Base-by-base conservation (phyloP, 495 filamentous ascomycete species). In the Penicillium lividum region DNA sequence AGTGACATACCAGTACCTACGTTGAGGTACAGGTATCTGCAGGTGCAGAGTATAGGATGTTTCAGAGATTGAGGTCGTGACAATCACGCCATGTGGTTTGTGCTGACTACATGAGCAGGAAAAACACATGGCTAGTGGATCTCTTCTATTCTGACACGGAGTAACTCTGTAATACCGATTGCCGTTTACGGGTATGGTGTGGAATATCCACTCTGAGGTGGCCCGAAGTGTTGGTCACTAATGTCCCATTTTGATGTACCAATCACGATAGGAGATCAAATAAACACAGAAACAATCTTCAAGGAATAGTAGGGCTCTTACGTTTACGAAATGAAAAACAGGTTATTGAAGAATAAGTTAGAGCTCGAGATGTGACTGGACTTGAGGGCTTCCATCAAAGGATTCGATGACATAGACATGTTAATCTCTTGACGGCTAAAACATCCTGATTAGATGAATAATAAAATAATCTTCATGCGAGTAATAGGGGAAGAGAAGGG, bases 11-110 rank as follows among this genome's bases (percentile, higher is more conserved):
- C 13, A 7, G 15, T 40, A n/a, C 6, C 22, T 53, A 38, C 51
- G n/a, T n/a, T n/a, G 44, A 16, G 34, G 22, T 22, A 22, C 22
- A 22, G 22, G 22, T 22, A 22, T 22, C 22, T 22, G 22, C 22
- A 29, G 34, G 28, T 53, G 34, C 33, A 52, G 31, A 18, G 40
- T 44, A 34, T 18, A 34, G 51, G 51, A n/a, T 3, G 51, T 53
- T 53, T 53, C 51, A 53, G 25, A 53, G 29, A 38, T 36, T 7
- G 5, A 8, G n/a, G 50, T 36, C 27, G 38, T 13, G 51, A 16
- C n/a, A 36, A 42, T 53, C 51, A n/a, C 13, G 25, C 51, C 51
- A 53, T 53, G 51, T 53, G 51, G 51, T 22, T 53, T 40, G 7
- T 29, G 4, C 15, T 52, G 15, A 47, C 45, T 4, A 27, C 27